Percentiles rank a stretch among this genome's conserved stretches.
Evolutionary conservation across 352 stramenopile species (phyloP).

Genomic region (Phytophthora kernoviae): DNA sequence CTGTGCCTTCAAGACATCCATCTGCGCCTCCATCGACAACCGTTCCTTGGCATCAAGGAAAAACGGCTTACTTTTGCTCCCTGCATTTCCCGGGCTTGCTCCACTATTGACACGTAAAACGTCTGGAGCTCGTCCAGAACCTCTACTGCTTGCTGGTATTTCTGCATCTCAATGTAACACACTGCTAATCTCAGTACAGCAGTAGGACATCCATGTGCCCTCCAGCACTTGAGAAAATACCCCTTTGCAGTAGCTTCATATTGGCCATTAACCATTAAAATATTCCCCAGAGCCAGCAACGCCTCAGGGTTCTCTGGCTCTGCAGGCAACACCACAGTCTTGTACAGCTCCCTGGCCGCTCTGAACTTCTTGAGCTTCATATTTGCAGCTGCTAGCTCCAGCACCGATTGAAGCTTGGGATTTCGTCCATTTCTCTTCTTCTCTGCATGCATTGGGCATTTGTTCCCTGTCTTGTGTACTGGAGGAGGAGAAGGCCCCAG

Average conservation of each 20-base stretch:
- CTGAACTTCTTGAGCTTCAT: conserved; percentile 57
- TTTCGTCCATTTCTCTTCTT: conserved; percentile 20
- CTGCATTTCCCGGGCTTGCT: not conserved
- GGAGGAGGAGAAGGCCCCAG: conserved; percentile 1
- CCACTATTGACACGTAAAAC: conserved; percentile 43
- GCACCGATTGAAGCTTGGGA: conserved; percentile 22
- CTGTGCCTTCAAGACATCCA: conserved; percentile 53
- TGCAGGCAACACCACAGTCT: conserved; percentile 40
- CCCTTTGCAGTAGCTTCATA: conserved; percentile 39
- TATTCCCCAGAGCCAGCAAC: conserved; percentile 57
- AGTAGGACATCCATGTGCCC: conserved; percentile 37
- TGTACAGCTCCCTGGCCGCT: conserved; percentile 52
- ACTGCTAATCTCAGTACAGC: conserved; percentile 50
- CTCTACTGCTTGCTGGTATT: conserved; percentile 32
- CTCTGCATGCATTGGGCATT: conserved; percentile 2
- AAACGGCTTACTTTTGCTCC: conserved; percentile 16
- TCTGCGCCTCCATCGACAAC: conserved; percentile 43
- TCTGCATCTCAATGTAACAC: conserved; percentile 45
- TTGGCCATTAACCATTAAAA: conserved; percentile 48
- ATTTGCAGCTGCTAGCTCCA: conserved; percentile 46
- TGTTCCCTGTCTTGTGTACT: conserved; percentile 7
- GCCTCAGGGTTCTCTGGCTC: conserved; percentile 51
- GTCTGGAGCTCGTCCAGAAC: conserved; percentile 50
- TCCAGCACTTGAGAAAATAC: conserved; percentile 59
- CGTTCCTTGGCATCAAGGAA: conserved; percentile 40